phyloP scores from a whole-genome alignment of 441 rosid genomes.

The Manihot esculenta region DNA sequence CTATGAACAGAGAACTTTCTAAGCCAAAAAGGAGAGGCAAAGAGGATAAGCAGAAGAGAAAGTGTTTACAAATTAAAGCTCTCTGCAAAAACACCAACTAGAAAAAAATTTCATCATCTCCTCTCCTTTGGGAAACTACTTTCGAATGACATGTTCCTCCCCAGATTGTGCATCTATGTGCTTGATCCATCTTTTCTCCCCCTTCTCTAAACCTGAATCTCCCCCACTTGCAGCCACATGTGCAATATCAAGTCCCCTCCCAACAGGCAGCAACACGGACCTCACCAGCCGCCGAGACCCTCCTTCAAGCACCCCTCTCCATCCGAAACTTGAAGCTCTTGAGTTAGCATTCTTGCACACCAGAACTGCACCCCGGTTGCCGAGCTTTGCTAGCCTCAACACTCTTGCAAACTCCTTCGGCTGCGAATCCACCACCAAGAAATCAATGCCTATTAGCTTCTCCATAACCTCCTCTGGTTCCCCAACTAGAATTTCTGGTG shows the following conservation, averaged over 20 bases:
- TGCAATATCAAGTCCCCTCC: slow-evolving; percentile 82
- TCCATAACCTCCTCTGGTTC: slow-evolving; percentile 48
- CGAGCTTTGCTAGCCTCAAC: slow-evolving; percentile 56
- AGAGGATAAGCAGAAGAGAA: background rate
- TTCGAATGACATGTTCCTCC: slow-evolving; percentile 76
- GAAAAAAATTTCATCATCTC: background rate
- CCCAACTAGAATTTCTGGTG: slow-evolving; percentile 61
- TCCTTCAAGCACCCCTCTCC: slow-evolving; percentile 58
- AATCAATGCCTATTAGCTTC: slow-evolving; percentile 59
- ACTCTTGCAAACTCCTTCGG: slow-evolving; percentile 50
- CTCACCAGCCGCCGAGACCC: slow-evolving; percentile 54
- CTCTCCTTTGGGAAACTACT: background rate
- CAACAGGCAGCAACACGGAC: slow-evolving; percentile 81
- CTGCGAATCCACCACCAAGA: slow-evolving; percentile 73
- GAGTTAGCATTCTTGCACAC: slow-evolving; percentile 71
- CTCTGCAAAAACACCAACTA: background rate
- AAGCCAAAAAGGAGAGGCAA: background rate
- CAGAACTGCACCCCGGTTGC: slow-evolving; percentile 75
- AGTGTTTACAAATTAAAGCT: slow-evolving; percentile 7
- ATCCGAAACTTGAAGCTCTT: slow-evolving; percentile 47
- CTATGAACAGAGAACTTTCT: background rate
- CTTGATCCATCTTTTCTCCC: slow-evolving; percentile 65
- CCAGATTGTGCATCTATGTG: slow-evolving; percentile 72
- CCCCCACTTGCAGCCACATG: slow-evolving; percentile 53
- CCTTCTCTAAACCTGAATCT: slow-evolving; percentile 33